These are phyloP conservation scores for Myxozyma vanderwaltii DNA, from an alignment of 805 yeast genomes.

Conservation along the genomic window DNA sequence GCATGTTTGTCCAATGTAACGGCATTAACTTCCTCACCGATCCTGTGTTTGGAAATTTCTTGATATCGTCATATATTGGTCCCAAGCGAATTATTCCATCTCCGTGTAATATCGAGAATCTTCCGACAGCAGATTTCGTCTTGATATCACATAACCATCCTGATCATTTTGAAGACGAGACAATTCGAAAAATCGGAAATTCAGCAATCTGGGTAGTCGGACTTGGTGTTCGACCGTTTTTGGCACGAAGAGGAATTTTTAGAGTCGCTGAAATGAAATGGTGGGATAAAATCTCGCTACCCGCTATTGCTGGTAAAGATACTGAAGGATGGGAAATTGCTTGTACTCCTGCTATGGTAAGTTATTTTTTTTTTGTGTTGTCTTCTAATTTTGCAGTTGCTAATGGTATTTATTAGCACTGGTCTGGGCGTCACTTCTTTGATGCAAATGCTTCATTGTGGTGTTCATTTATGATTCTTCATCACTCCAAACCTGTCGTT, in stretches of 20 bases:
- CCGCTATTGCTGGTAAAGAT: conserved; percentile 34
- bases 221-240: conserved; percentile 63
- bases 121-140: conserved; percentile 70
- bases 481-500: conserved; percentile 67
- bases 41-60: conserved; percentile 70
- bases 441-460: conserved; percentile 83
- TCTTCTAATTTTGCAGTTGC: background rate
- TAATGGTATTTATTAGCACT: conserved; percentile 59
- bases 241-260: conserved; percentile 60
- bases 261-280: conserved; percentile 80
- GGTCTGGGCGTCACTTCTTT: conserved; percentile 85
- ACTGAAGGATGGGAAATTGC: conserved; percentile 70
- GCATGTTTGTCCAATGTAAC: conserved; percentile 70
- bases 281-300: conserved; percentile 75
- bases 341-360: conserved; percentile 74
- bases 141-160: conserved; percentile 94
- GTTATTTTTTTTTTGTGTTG: background rate
- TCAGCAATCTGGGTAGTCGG: conserved; percentile 83
- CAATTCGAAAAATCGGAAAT: conserved; percentile 59
- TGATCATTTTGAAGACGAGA: conserved; percentile 78
- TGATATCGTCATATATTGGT: conserved; percentile 66
- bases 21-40: conserved; percentile 81
- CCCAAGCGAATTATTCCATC: conserved; percentile 83
- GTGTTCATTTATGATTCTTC: conserved; percentile 79
- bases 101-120: conserved; percentile 64